These are phyloP conservation scores for Funneliformis geosporum DNA, from an alignment of 192 early-diverging fungal species.

Conservation along the genomic window DNA sequence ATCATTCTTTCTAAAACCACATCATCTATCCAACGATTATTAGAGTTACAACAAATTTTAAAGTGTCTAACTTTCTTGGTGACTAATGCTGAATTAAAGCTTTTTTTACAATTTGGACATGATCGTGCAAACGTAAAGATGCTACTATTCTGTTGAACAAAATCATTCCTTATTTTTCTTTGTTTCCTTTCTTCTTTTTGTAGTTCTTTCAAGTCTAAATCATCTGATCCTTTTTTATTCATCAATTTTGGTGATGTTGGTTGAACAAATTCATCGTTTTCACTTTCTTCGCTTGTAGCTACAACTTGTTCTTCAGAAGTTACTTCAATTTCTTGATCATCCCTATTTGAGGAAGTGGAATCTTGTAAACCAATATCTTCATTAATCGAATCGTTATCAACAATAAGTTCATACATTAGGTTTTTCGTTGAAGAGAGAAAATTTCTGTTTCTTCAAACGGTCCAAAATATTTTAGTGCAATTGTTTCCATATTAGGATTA, in stretches of 20 bases:
- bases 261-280: too few species aligned
- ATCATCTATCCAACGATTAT: background rate
- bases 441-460: too few species aligned
- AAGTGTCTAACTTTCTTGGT: background rate
- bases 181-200: background rate
- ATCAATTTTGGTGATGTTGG: background rate
- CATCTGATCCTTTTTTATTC: background rate
- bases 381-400: too few species aligned
- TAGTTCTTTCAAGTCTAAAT: background rate
- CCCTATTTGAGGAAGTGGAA: too few species aligned
- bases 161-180: background rate
- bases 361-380: too few species aligned
- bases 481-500: too few species aligned
- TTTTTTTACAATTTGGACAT: background rate
- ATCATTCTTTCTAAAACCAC: background rate
- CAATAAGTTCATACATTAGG: too few species aligned
- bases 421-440: too few species aligned
- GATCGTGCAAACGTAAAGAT: background rate
- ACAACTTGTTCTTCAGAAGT: too few species aligned
- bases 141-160: background rate
- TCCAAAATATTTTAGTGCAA: too few species aligned
- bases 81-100: background rate
- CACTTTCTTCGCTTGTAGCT: too few species aligned
- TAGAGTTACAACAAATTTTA: background rate
- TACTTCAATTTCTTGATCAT: too few species aligned